Conservation (phyloP, 2,329 filamentous ascomycete species). For the Trichoderma lentiforme region DNA sequence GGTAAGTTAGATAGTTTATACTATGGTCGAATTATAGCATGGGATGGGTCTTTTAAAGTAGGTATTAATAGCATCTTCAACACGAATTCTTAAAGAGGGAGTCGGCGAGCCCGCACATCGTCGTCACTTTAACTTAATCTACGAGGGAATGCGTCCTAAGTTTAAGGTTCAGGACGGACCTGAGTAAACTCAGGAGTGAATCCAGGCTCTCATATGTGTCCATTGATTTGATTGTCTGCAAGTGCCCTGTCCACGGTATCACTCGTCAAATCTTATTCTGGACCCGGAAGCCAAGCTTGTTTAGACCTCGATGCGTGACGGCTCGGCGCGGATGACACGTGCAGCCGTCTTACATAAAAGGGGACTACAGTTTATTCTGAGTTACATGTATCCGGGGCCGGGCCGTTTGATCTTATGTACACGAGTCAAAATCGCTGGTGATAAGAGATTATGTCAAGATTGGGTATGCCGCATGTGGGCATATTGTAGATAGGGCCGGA, state of each 20-base stretch:
- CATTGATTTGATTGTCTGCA: not conserved
- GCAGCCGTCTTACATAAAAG: not conserved
- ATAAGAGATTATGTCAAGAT: not conserved
- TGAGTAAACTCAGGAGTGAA: not conserved
- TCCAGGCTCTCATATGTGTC: not conserved
- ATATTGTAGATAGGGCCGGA: not conserved
- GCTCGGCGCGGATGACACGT: conserved; percentile 15
- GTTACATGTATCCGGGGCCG: not conserved
- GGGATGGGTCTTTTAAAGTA: not conserved
- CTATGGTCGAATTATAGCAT: not conserved
- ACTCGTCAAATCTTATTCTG: not conserved
- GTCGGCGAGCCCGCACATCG: not conserved
- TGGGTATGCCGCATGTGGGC: not conserved
- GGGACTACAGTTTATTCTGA: not conserved
- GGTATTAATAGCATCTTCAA: not conserved
- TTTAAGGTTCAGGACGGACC: not conserved
- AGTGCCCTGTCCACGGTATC: not conserved
- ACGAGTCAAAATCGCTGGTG: not conserved
- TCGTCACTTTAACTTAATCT: not conserved
- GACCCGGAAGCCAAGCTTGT: not conserved
- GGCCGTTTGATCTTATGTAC: not conserved
- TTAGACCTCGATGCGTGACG: not conserved
- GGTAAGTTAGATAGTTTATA: not conserved
- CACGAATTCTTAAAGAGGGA: not conserved
- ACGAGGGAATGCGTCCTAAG: not conserved